Evolutionary conservation across 495 filamentous ascomycete species (phyloP), one percentile per base, ranked within the genome.

Genomic region (Penicillium simplicissimum): DNA sequence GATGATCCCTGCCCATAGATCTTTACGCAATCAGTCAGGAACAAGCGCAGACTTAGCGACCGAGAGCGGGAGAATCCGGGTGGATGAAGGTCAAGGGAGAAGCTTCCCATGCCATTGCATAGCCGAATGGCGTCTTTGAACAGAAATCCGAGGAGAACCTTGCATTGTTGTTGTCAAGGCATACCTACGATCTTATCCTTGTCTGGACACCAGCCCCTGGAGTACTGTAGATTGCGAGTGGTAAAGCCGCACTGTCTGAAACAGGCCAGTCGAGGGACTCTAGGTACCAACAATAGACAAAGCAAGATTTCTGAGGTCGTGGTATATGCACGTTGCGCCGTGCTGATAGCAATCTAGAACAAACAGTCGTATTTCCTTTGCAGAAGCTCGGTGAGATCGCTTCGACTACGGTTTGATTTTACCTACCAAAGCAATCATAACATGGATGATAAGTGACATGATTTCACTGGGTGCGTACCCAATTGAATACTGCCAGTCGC

Each of bases 1-100:
- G 33, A 36, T n/a, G 8, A 42, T 17, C 47, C 56, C 61, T 58
- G 57, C 52, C 11, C 40, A 52, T 57, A 56, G 57, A 28, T 49
- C 25, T 35, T 37, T 60, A 23, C 7, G 15, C 35, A 38, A 55
- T 63, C 21, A 23, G 14, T 23, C 23, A 23, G 53, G 34, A 33
- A 55, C 25, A 28, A 25, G 13, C 6, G 36, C 53, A n/a, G 35
- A 40, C 8, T 15, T n/a, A n/a, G 28, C 14, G 10, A 38, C 4
- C 8, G 53, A 35, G 35, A 31, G 37, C 53, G 37, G 53, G 21
- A 25, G 53, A 55, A 53, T 31, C 31, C 51, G 51, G 51, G 36
- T 19, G 19, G 33, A 2, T 21, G 15, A 19, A 31, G 51, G 9
- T n/a, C 23, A 8, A 10, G 45, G 28, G 11, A 31, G 21, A 31